Base-by-base conservation (phyloP, 78 protist genomes). In the Dictyostelium brefeldianum region DNA sequence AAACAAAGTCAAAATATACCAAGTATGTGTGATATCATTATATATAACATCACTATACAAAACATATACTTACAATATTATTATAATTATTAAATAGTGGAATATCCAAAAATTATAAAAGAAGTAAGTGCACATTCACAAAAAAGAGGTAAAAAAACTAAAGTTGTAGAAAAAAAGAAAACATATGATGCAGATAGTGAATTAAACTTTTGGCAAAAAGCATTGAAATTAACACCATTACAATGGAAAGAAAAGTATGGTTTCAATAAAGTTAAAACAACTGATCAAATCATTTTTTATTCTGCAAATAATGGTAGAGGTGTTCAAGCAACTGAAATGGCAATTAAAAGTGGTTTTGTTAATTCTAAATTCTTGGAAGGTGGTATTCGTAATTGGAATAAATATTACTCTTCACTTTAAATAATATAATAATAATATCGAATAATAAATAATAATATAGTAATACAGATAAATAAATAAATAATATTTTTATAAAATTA, bases 201-300 rank as follows among this genome's bases (percentile, higher is more conserved):
- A 4, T 64, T 78, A 9, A 77, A 87, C 67, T 87, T 87, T 65
- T 87, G 93, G 93, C 80, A 87, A 77, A 56, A 65, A 10, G 17
- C 36, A 31, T 31, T 4, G 17, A 87, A 87, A 51, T 65, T 87
- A n/a, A 87, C 93, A 17, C n/a, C 81, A 46, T 25, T 80, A 14
- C 93, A 87, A 77, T 87, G 93, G 93, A 87, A 51, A 65, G 93
- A 87, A 6, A 87, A 77, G 51, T 87, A 25, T 77, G 93, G 93
- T n/a, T 87, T 87, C 84, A 8, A 46, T 3, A 87, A 87, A 51
- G 41, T 87, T 18, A 27, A 36, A 65, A 50, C 18, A 64, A 41
- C n/a, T 3, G 78, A 74, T 51, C 11, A 47, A 6, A 74, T 87
- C 43, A 73, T 87, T 31, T 87, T 87, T 57, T 77, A 77, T 70